Conservation (phyloP, 805 yeast species). For the Debaryomyces maramus region DNA sequence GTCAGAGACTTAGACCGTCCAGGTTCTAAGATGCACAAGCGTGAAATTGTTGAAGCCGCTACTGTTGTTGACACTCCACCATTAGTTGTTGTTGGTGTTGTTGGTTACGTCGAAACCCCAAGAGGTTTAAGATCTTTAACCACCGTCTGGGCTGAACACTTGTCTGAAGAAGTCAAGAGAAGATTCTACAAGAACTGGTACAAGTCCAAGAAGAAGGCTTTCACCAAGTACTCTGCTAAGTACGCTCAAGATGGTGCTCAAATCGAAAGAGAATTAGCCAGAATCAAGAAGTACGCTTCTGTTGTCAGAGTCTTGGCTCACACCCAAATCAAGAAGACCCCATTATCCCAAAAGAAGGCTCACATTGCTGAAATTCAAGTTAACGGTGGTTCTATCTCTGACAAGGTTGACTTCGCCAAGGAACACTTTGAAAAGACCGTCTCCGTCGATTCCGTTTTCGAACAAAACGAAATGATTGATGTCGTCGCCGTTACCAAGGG, state of each 20-base stretch:
- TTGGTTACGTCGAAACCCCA: constrained; percentile 99
- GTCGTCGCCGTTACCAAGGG: constrained; percentile 99
- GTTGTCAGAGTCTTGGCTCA: constrained; percentile 99
- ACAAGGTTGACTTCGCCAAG: constrained; percentile 98
- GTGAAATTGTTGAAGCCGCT: constrained; percentile 99
- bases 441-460: constrained; percentile 92
- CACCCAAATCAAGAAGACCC: constrained; percentile 99
- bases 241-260: constrained; percentile 89
- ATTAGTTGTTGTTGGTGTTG: constrained; percentile 98
- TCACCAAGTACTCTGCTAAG: constrained; percentile 99
- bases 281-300: constrained; percentile 97
- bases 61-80: constrained; percentile 99
- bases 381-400: constrained; percentile 98
- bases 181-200: constrained; percentile 99
- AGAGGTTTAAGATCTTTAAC: constrained; percentile 99
- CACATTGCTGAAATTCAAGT: constrained; percentile 99
- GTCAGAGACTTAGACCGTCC: constrained; percentile 99
- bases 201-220: constrained; percentile 99
- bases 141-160: constrained; percentile 99
- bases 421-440: constrained; percentile 99
- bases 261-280: constrained; percentile 94
- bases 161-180: constrained; percentile 98
- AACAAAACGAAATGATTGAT: constrained; percentile 98
- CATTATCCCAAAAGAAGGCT: constrained; percentile 99
- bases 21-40: constrained; percentile 99